Evolutionary conservation across 1,284 basidiomycete genomes (phyloP).

Genomic region (Trametes sp.): DNA sequence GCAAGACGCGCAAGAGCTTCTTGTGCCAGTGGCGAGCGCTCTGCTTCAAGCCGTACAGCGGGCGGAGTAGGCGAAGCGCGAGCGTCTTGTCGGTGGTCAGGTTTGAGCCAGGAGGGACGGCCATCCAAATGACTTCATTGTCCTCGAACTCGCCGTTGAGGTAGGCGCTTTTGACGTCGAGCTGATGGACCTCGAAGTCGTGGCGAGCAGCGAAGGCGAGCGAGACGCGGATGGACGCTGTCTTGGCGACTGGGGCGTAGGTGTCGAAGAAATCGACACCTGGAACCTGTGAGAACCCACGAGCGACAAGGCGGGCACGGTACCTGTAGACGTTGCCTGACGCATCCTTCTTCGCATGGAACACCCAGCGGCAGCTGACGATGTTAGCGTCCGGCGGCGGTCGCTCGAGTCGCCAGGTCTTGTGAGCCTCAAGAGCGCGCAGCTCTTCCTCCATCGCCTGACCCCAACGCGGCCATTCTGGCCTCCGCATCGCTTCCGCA

Average conservation of each 20-base stretch:
- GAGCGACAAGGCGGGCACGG: neutral
- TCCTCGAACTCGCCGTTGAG: neutral
- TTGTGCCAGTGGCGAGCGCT: neutral
- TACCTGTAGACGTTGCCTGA: too few species aligned
- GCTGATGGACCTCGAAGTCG: neutral
- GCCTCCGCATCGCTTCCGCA: slow-evolving; percentile 31
- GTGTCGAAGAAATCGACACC: neutral
- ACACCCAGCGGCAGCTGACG: too few species aligned
- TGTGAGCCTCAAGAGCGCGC: slow-evolving; percentile 30
- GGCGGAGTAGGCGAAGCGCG: neutral
- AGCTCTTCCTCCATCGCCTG: slow-evolving; percentile 32
- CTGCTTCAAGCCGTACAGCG: neutral
- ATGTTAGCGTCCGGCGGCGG: slow-evolving; percentile 20
- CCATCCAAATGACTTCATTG: neutral
- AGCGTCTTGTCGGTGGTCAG: neutral
- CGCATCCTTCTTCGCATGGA: too few species aligned
- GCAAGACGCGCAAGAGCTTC: neutral
- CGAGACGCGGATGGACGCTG: neutral
- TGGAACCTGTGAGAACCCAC: neutral
- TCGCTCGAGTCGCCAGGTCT: slow-evolving; percentile 29
- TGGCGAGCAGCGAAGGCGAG: neutral
- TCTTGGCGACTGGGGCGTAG: neutral
- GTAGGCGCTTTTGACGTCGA: neutral
- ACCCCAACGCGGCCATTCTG: slow-evolving; percentile 23
- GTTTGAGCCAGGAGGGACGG: neutral